Conservation (phyloP, 2,329 filamentous ascomycete genomes). For the Claviceps fusiformis region DNA sequence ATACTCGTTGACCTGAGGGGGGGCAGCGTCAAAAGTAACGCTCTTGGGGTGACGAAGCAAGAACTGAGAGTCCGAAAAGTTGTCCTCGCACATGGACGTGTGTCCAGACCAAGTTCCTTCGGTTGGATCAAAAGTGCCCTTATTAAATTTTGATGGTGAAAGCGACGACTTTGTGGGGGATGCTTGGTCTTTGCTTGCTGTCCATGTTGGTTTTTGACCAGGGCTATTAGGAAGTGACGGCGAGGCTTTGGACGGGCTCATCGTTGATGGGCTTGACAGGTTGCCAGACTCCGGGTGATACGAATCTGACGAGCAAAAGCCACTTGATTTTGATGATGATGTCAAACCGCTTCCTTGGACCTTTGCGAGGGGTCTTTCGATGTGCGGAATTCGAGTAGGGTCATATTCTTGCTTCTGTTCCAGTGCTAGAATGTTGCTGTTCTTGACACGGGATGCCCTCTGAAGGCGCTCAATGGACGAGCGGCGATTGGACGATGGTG, state of each 20-base stretch:
- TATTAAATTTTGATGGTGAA: constrained; percentile 53
- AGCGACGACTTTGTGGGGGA: constrained; percentile 88
- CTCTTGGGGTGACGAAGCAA: constrained; percentile 85
- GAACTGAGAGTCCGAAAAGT: constrained; percentile 50
- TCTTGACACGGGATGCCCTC: constrained; percentile 88
- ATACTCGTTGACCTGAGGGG: constrained; percentile 92
- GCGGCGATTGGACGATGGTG: constrained; percentile 62
- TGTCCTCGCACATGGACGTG: constrained; percentile 41
- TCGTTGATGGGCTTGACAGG: constrained; percentile 26
- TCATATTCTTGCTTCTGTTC: constrained; percentile 92
- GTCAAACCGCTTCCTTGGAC: constrained; percentile 60
- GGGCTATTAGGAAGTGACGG: constrained; percentile 4
- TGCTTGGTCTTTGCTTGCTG: constrained; percentile 54
- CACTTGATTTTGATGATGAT: constrained; percentile 41
- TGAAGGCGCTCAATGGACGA: constrained; percentile 93
- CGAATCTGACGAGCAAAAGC: constrained; percentile 35
- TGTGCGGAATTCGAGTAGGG: constrained; percentile 58
- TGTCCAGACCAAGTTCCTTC: constrained; percentile 56
- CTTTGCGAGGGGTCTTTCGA: constrained; percentile 71
- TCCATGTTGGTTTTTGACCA: constrained; percentile 21
- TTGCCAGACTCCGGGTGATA: constrained; percentile 31
- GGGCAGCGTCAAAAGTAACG: constrained; percentile 89
- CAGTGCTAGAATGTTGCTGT: constrained; percentile 91
- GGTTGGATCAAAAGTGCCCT: constrained; percentile 56
- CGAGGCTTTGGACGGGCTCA: constrained; percentile 14